phyloP scores from a whole-genome alignment of 2,329 filamentous ascomycete genomes.

The Spiromastix sp. region DNA sequence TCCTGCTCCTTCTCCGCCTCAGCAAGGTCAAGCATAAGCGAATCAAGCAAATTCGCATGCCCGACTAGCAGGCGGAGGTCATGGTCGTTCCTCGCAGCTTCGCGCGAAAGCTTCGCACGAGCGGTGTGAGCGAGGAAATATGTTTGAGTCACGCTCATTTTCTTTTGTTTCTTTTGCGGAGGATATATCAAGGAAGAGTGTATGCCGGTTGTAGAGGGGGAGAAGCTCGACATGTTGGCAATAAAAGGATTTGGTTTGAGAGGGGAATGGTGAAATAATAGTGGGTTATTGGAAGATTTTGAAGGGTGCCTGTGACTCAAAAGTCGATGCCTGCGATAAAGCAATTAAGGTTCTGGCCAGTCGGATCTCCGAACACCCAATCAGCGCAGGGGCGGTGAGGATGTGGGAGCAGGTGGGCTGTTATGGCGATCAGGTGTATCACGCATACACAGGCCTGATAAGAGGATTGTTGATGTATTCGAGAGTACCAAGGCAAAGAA shows the following conservation, averaged over 20 bases:
- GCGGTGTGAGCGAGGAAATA: constrained; percentile 98
- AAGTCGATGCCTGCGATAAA: background rate
- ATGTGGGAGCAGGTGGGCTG: too few relatives aligned
- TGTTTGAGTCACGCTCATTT: constrained; percentile 96
- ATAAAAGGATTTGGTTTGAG: background rate
- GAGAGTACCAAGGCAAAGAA: too few relatives aligned
- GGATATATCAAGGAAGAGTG: constrained; percentile 17
- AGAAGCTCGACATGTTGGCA: background rate
- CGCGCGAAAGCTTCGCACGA: constrained; percentile 85
- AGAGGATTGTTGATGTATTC: too few relatives aligned
- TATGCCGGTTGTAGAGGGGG: background rate
- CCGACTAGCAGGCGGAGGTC: constrained; percentile 91
- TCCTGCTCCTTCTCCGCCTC: constrained; percentile 94
- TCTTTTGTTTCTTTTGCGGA: constrained; percentile 50
- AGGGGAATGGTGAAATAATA: background rate
- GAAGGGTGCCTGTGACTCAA: background rate
- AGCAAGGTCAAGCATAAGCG: constrained; percentile 81
- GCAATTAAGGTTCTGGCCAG: constrained; percentile 2
- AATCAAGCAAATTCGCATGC: constrained; percentile 96
- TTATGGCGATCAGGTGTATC: too few relatives aligned
- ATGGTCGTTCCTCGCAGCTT: constrained; percentile 85
- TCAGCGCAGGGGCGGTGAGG: background rate
- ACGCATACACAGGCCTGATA: too few relatives aligned
- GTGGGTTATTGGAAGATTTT: background rate
- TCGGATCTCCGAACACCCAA: background rate